Evolutionary conservation across 75 land plant species (phyloP), one percentile per base, ranked within the genome.

Genomic region (Cupressus sempervirens): DNA sequence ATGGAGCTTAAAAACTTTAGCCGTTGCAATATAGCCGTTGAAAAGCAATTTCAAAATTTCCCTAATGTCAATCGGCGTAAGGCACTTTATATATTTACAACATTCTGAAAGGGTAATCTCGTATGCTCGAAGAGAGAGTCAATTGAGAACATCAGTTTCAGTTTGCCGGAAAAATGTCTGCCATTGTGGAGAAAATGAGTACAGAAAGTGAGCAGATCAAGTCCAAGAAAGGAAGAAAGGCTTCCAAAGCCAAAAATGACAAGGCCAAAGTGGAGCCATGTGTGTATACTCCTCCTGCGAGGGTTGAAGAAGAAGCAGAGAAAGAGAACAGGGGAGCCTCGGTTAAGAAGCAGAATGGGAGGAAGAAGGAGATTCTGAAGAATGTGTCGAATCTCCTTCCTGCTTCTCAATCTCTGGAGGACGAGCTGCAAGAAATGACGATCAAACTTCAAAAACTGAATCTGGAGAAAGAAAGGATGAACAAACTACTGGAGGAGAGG

Each of bases 391-490:
- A 48, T 36, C 14, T 58, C 2, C 30, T 83, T n/a, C 11, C 84
- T 16, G 50, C 50, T 15, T 85, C 86, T 67, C 50, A 16, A n/a
- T 87, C 91, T 9, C 87, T 91, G 70, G 90, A 86, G 81, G 89
- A 83, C n/a, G 92, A 96, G 76, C 72, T 96, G 89, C 86, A 83
- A 50, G 91, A 90, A 40, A 62, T 93, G 91, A 90, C 84, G 41
- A 86, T 85, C 46, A 90, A 43, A 91, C 87, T 90, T 26, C 86
- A 89, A 88, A 77, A 91, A 84, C 26, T 91, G 89, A 86, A 77
- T 89, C 72, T 91, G 65, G 93, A 91, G 90, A 95, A 91, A 86
- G 91, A 91, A 88, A 87, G 88, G 87, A 87, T 92, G 7, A 92
- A 91, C 81, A 91, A 91, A 83, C 46, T 93, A 40, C 48, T 94